These are phyloP conservation scores for Dacryopinax spathularia DNA, from an alignment of 768 basidiomycete genomes.

Conservation along the genomic window DNA sequence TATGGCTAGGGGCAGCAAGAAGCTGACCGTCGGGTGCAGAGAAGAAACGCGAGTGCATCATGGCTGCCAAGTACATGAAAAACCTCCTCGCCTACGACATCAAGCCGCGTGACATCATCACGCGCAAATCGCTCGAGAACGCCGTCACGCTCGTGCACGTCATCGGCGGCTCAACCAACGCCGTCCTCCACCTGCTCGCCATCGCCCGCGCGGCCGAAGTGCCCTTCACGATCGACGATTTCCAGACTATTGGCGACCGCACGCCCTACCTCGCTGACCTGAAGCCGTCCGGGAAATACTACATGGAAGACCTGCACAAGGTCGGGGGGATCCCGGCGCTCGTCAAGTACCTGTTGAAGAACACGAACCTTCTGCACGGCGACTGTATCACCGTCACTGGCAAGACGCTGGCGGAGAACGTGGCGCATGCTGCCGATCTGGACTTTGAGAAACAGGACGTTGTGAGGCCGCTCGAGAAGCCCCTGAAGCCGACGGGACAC, in stretches of 20 bases:
- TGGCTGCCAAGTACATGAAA: slow-evolving; percentile 63
- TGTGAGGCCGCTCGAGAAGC: slow-evolving; percentile 52
- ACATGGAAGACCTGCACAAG: slow-evolving; percentile 81
- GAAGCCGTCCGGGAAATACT: slow-evolving; percentile 73
- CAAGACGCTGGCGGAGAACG: slow-evolving; percentile 76
- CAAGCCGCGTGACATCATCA: slow-evolving; percentile 67
- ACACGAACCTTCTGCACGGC: slow-evolving; percentile 68
- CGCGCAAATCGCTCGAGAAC: slow-evolving; percentile 61
- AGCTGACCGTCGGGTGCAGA: slow-evolving; percentile 27
- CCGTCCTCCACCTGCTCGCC: slow-evolving; percentile 70
- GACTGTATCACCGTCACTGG: slow-evolving; percentile 81
- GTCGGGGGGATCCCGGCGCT: slow-evolving; percentile 76
- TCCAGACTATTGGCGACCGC: slow-evolving; percentile 62
- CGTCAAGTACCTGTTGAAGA: slow-evolving; percentile 66
- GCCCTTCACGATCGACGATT: slow-evolving; percentile 68
- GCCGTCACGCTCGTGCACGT: slow-evolving; percentile 68
- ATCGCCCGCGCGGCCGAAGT: slow-evolving; percentile 72
- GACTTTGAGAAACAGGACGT: slow-evolving; percentile 65
- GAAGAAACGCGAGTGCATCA: slow-evolving; percentile 70
- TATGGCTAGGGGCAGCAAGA: too few species aligned
- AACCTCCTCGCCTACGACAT: slow-evolving; percentile 60
- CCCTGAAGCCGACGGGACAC: slow-evolving; percentile 79
- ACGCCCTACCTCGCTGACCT: slow-evolving; percentile 79
- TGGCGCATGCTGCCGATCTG: slow-evolving; percentile 58
- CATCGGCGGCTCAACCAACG: slow-evolving; percentile 79